A percentile compares a stretch with the other conserved stretches of the same genome.
phyloP scores from a whole-genome alignment of 2,329 filamentous ascomycete genomes.

The Talaromyces sp. region DNA sequence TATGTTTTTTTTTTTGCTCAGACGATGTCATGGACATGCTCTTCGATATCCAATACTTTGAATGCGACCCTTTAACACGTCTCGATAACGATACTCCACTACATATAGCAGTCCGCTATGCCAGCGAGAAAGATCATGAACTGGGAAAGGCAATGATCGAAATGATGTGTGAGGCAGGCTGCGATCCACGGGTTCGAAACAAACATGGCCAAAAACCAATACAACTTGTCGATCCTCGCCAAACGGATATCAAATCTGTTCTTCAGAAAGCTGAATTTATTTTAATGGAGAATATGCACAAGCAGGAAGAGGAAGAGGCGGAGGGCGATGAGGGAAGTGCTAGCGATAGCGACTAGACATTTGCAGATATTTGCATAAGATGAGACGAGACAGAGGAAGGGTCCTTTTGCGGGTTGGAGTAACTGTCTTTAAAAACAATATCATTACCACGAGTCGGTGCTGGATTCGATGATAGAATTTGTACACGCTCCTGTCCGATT shows the following conservation, averaged over 20 bases:
- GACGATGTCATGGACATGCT: slow-evolving; percentile 45
- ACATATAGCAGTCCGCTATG: slow-evolving; percentile 42
- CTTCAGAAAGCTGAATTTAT: slow-evolving; percentile 46
- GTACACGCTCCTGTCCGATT: neutral
- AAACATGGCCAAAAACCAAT: slow-evolving; percentile 44
- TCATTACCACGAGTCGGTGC: neutral
- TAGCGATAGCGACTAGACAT: slow-evolving; percentile 31
- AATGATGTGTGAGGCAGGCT: slow-evolving; percentile 48
- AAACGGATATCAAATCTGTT: slow-evolving; percentile 37
- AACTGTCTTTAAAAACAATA: neutral
- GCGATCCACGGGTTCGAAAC: slow-evolving; percentile 45
- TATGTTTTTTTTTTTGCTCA: slow-evolving; percentile 17
- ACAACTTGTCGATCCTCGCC: slow-evolving; percentile 40
- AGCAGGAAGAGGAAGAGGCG: slow-evolving; percentile 32
- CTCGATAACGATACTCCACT: slow-evolving; percentile 44
- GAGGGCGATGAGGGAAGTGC: slow-evolving; percentile 34
- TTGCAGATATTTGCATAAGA: neutral
- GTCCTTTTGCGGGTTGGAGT: neutral
- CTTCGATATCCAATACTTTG: slow-evolving; percentile 45
- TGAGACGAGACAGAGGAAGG: neutral
- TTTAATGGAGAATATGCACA: slow-evolving; percentile 41
- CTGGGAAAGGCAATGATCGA: slow-evolving; percentile 43
- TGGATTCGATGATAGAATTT: neutral
- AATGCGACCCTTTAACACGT: slow-evolving; percentile 45
- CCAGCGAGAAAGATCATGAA: slow-evolving; percentile 43